A percentile compares a stretch with the other conserved stretches of the same genome.
Conservation (phyloP, 1,284 basidiomycete species). For the Cutaneotrichosporon cutaneum region DNA sequence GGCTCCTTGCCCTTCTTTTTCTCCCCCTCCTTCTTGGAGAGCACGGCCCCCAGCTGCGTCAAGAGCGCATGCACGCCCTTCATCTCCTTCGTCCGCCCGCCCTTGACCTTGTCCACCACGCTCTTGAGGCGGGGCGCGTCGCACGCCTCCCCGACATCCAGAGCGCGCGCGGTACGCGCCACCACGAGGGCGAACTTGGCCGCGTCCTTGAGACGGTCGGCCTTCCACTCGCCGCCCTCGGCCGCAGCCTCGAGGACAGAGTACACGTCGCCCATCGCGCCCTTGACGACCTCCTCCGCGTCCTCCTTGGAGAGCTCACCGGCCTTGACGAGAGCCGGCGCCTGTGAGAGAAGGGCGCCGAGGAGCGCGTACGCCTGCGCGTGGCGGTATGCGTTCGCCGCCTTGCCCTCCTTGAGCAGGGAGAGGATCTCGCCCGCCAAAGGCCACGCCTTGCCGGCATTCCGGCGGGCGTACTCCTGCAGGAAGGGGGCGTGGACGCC, state of each 20-base stretch:
- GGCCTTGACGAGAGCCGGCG: slow-evolving; percentile 58
- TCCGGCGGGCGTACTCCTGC: slow-evolving; percentile 71
- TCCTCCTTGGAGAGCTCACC: slow-evolving; percentile 48
- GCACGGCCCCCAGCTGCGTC: slow-evolving; percentile 55
- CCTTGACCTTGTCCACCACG: slow-evolving; percentile 52
- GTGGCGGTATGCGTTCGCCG: slow-evolving; percentile 66
- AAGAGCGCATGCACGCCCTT: slow-evolving; percentile 57
- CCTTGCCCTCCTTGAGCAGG: slow-evolving; percentile 53
- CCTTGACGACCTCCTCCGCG: slow-evolving; percentile 58
- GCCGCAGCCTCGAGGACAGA: slow-evolving; percentile 59
- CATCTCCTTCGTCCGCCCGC: slow-evolving; percentile 57
- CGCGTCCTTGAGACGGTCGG: slow-evolving; percentile 73
- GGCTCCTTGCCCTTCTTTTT: slow-evolving; percentile 27
- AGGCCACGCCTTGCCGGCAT: slow-evolving; percentile 67
- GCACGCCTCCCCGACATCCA: slow-evolving; percentile 6
- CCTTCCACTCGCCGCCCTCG: slow-evolving; percentile 56
- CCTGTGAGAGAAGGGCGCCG: slow-evolving; percentile 64
- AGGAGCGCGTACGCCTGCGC: slow-evolving; percentile 73
- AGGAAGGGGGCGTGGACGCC: slow-evolving; percentile 73
- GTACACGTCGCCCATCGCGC: slow-evolving; percentile 60
- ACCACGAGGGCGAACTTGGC: slow-evolving; percentile 69
- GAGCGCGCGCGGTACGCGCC: slow-evolving; percentile 62
- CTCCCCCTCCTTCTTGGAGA: slow-evolving; percentile 30
- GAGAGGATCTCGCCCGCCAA: slow-evolving; percentile 63
- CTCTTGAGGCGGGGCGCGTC: slow-evolving; percentile 14